These are phyloP conservation scores for Tolypocladium ovalisporum DNA, from an alignment of 2,329 filamentous ascomycete species.

Conservation along the genomic window DNA sequence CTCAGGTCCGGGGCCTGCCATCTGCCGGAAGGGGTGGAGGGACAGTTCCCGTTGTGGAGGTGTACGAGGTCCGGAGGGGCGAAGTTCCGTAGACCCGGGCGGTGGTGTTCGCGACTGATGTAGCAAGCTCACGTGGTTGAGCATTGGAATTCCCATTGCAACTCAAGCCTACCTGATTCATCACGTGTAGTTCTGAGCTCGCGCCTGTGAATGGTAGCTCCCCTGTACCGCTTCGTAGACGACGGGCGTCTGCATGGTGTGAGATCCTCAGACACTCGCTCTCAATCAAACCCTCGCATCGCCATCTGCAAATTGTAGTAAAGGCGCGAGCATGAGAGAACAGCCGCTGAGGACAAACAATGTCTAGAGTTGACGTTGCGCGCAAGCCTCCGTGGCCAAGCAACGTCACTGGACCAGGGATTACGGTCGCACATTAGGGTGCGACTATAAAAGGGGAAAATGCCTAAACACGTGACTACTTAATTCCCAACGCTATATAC, in stretches of 20 bases:
- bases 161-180: too few species aligned
- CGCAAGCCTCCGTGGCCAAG: background rate
- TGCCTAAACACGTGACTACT: too few species aligned
- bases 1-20: too few species aligned
- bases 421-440: too few species aligned
- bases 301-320: too few species aligned
- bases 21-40: constrained; percentile 27
- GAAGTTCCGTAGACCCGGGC: constrained; percentile 18
- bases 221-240: background rate
- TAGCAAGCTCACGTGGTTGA: too few species aligned
- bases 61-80: constrained; percentile 1
- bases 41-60: too few species aligned
- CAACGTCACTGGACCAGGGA: background rate
- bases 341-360: too few species aligned
- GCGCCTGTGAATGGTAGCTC: background rate
- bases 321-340: background rate
- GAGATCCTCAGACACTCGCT: background rate
- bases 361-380: background rate
- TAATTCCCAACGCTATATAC: too few species aligned
- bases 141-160: too few species aligned
- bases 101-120: background rate
- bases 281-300: background rate
- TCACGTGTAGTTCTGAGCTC: background rate
- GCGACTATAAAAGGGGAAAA: too few species aligned
- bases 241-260: background rate